These are phyloP conservation scores for Pelargonium fulgidum DNA, from an alignment of 441 rosid species.

Conservation along the genomic window DNA sequence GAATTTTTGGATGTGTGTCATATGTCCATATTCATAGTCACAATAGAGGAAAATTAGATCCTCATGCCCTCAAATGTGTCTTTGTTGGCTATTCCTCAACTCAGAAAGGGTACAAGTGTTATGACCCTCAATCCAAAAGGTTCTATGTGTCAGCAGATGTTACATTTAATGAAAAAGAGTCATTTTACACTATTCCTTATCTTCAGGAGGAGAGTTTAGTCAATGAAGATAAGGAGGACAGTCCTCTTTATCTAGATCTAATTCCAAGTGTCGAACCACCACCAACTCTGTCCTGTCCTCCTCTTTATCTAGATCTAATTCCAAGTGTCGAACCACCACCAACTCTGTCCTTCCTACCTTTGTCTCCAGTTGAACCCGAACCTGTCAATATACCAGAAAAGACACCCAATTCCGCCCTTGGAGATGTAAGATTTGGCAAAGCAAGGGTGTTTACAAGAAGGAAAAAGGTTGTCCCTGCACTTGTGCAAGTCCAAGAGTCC, in stretches of 20 bases:
- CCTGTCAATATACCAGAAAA: neutral
- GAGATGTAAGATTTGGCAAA: neutral
- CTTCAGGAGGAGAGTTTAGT: neutral
- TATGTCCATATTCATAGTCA: neutral
- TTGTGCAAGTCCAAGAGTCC: constrained; percentile 1
- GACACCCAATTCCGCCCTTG: neutral
- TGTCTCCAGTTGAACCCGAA: too few relatives aligned
- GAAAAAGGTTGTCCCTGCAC: neutral
- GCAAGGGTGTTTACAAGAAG: neutral
- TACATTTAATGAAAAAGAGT: neutral
- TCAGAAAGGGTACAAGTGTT: constrained; percentile 5
- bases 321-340: too few relatives aligned
- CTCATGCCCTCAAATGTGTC: neutral
- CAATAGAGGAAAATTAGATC: neutral
- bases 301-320: too few relatives aligned
- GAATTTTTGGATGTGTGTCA: neutral
- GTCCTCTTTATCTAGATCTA: neutral
- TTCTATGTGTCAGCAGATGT: neutral
- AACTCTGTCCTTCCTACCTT: too few relatives aligned
- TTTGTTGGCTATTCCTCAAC: constrained; percentile 2
- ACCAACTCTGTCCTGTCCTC: neutral
- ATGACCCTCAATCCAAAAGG: neutral
- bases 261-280: neutral
- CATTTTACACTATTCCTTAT: neutral
- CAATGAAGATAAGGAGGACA: neutral